A percentile compares a stretch with the other conserved stretches of the same genome.
phyloP scores from a whole-genome alignment of 768 basidiomycete species.

The Xerocomellus chrysenteron region DNA sequence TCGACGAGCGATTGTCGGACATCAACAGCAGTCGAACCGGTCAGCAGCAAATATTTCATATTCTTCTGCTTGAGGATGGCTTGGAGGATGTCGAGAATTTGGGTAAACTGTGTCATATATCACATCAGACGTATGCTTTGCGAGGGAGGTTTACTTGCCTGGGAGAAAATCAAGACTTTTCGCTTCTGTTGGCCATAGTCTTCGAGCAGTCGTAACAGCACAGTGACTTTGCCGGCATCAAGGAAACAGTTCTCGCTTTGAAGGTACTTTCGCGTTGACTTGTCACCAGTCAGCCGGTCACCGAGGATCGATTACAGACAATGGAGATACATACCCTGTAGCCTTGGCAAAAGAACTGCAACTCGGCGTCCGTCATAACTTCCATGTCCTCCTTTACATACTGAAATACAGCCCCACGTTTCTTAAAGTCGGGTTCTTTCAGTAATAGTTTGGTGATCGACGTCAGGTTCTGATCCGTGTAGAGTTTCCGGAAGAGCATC shows the following conservation, averaged over 20 bases:
- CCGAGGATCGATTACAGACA: not conserved
- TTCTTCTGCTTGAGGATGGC: conserved; percentile 69
- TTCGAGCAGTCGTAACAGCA: conserved; percentile 68
- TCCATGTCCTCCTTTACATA: conserved; percentile 97
- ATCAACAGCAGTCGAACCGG: conserved; percentile 92
- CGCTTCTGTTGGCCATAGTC: conserved; percentile 66
- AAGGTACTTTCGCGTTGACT: conserved; percentile 74
- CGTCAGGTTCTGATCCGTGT: conserved; percentile 72
- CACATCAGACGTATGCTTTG: not conserved
- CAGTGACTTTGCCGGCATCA: conserved; percentile 84
- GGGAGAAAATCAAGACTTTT: conserved; percentile 91
- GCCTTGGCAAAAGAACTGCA: conserved; percentile 80
- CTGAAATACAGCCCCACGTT: conserved; percentile 73
- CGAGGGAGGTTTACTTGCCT: conserved; percentile 51
- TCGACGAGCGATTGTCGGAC: conserved; percentile 92
- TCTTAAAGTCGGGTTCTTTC: conserved; percentile 91
- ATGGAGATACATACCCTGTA: conserved; percentile 63
- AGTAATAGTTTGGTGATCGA: conserved; percentile 79
- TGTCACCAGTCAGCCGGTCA: conserved; percentile 9
- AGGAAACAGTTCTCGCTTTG: conserved; percentile 75
- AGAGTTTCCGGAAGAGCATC: conserved; percentile 88
- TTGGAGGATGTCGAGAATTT: conserved; percentile 92
- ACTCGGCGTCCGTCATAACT: conserved; percentile 96
- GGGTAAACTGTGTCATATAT: conserved; percentile 69
- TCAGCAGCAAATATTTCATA: conserved; percentile 79